These are phyloP conservation scores for Trichoderma asperellum DNA, from an alignment of 2,329 filamentous ascomycete species.

Conservation along the genomic window DNA sequence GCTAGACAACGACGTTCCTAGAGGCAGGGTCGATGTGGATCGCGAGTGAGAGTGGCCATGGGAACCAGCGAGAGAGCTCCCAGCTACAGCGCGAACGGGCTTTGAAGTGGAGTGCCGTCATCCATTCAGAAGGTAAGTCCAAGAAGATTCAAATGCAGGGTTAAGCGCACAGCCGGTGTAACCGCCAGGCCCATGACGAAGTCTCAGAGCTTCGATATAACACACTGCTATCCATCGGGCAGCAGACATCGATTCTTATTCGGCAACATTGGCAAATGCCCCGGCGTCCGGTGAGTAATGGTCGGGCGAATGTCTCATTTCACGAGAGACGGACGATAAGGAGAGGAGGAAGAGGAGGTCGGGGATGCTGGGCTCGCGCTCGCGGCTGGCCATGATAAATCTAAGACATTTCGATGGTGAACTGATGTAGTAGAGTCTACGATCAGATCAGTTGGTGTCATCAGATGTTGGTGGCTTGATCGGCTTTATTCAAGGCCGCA, in stretches of 20 bases:
- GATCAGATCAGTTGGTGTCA: conserved; percentile 17
- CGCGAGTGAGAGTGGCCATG: neutral
- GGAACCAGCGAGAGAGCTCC: conserved; percentile 6
- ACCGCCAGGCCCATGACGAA: conserved; percentile 13
- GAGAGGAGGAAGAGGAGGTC: conserved; percentile 5
- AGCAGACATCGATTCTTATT: conserved; percentile 1
- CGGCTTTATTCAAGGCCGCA: neutral
- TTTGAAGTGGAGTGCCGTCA: conserved; percentile 14
- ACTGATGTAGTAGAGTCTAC: conserved; percentile 7
- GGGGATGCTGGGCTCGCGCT: conserved; percentile 6
- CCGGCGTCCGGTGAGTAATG: neutral
- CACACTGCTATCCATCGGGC: neutral
- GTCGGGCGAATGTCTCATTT: conserved; percentile 16
- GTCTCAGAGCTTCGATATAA: conserved; percentile 8
- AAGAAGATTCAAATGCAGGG: conserved; percentile 14
- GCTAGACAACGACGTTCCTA: conserved; percentile 1
- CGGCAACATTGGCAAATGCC: neutral
- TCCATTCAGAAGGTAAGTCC: conserved; percentile 11
- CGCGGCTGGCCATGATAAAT: conserved; percentile 16
- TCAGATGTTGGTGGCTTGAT: conserved; percentile 27
- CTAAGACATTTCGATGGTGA: conserved; percentile 26
- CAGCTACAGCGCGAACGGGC: conserved; percentile 13
- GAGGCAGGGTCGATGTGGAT: conserved; percentile 2
- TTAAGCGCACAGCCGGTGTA: conserved; percentile 11
- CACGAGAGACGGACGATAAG: neutral